phyloP scores from a whole-genome alignment of 106 monocot genomes.

The Apostasia ramifera region DNA sequence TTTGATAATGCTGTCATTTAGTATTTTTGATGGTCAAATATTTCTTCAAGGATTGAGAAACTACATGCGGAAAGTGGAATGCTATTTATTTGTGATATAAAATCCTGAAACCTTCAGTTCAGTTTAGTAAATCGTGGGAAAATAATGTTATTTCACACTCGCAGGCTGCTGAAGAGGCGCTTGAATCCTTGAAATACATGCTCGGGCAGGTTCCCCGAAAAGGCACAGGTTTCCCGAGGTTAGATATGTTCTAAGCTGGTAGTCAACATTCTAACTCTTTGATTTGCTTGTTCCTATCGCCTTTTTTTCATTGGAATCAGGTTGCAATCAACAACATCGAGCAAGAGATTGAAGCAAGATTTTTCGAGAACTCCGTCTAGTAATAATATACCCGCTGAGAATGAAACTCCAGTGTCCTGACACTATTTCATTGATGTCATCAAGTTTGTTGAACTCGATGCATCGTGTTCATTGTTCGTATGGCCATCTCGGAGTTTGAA shows the following conservation, averaged over 20 bases:
- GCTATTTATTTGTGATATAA: background rate
- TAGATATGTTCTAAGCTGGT: background rate
- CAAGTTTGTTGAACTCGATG: no score
- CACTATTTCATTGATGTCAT: no score
- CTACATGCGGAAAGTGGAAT: background rate
- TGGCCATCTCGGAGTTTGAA: no score
- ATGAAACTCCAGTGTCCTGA: no score
- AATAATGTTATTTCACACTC: background rate
- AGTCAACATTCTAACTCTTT: background rate
- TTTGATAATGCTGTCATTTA: no score
- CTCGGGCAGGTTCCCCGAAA: constrained; percentile 50
- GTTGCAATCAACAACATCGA: constrained; percentile 18
- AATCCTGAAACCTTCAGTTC: background rate
- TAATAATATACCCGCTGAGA: no score
- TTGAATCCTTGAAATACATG: constrained; percentile 58
- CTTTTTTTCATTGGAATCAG: constrained; percentile 24
- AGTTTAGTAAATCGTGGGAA: background rate
- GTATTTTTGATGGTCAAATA: background rate
- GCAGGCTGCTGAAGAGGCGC: constrained; percentile 94
- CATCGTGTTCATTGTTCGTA: no score
- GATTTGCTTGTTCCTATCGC: background rate
- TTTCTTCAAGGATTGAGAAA: background rate
- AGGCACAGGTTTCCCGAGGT: constrained; percentile 65
- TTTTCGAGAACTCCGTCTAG: background rate
- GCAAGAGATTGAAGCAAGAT: constrained; percentile 64